Evolutionary conservation across 2,329 filamentous ascomycete genomes (phyloP), one percentile per base, ranked within the genome.

Genomic region (Ceratocystis colombiana): DNA sequence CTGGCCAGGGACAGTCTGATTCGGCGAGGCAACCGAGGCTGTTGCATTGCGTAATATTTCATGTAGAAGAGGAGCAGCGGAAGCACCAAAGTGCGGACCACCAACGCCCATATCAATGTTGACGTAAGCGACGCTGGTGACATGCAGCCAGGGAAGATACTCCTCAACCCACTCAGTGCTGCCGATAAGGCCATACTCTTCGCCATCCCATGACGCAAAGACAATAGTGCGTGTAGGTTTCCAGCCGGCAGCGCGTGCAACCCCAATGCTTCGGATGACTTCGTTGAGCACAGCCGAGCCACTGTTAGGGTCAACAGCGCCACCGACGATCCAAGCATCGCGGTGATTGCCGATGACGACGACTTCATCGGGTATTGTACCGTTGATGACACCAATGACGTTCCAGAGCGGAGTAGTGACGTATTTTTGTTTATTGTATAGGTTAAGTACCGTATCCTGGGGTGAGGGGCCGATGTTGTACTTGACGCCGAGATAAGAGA

Each of bases 131-230:
- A 96, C 82, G 66, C 86, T 88, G 50, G 88, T 81, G 3, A 80
- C 79, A 1, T 81, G 80, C 12, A 96, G 81, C 90, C 90, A 96
- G 0, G 89, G 87, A 0, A 95, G 76, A 71, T 89, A 90, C 70
- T 96, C 90, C 73, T 96, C 91, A 0, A 96, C 90, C 90, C 91
- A 96, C 73, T 96, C 92, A 0, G 92, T 96, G 64, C 87, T 90
- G 3, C 92, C 92, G 15, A 96, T 75, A 4, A 96, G 80, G 0
- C 88, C 90, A 70, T 96, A 96, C 75, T 96, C 91, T 75, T 90
- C 88, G 41, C 86, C 87, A 69, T 90, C 88, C 88, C 87, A 90
- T 73, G 84, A 87, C 25, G 88, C 91, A 72, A 96, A 93, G 50
- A 96, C 89, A 66, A 97, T 90, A 0, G 93, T 97, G 25, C 93